These are phyloP conservation scores for Taiozyma sp. DNA, from an alignment of 1,139 yeast genomes.

Conservation along the genomic window DNA sequence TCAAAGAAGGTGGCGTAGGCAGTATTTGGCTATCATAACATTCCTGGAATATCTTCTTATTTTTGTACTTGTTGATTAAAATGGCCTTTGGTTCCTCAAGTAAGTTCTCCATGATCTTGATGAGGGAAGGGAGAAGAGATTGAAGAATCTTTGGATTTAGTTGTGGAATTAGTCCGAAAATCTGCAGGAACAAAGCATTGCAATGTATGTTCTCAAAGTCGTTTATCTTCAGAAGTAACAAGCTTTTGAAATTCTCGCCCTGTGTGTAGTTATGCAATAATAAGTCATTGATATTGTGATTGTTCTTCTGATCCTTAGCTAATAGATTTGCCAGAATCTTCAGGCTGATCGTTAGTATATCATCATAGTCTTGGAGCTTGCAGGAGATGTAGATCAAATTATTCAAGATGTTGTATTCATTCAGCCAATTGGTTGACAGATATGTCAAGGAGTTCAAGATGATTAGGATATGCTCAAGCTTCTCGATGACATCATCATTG, in stretches of 20 bases:
- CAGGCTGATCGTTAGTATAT: conserved; percentile 20
- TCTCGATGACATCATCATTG: conserved; percentile 1
- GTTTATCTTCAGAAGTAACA: background rate
- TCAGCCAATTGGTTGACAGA: conserved; percentile 18
- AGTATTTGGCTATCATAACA: conserved; percentile 16
- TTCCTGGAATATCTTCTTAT: conserved; percentile 11
- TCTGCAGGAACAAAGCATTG: conserved; percentile 14
- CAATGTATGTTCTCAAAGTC: conserved; percentile 2
- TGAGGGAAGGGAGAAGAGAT: conserved; percentile 18
- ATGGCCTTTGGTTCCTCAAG: conserved; percentile 18
- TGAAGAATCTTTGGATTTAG: conserved; percentile 16
- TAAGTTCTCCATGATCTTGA: conserved; percentile 18
- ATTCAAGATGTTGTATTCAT: conserved; percentile 11
- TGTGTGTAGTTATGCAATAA: conserved; percentile 3
- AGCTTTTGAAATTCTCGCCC: conserved; percentile 4
- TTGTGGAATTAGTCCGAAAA: conserved; percentile 26
- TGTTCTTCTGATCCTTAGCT: conserved; percentile 14
- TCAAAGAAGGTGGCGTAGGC: conserved; percentile 24
- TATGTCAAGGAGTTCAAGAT: conserved; percentile 28
- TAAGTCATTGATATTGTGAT: conserved; percentile 9
- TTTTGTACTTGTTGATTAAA: conserved; percentile 14
- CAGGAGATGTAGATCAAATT: conserved; percentile 21
- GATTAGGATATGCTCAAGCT: conserved; percentile 15
- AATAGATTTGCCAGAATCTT: conserved; percentile 24
- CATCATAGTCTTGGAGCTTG: conserved; percentile 17